Evolutionary conservation across 192 early-diverging fungal genomes (phyloP).

Genomic region (Coemansia sp.): DNA sequence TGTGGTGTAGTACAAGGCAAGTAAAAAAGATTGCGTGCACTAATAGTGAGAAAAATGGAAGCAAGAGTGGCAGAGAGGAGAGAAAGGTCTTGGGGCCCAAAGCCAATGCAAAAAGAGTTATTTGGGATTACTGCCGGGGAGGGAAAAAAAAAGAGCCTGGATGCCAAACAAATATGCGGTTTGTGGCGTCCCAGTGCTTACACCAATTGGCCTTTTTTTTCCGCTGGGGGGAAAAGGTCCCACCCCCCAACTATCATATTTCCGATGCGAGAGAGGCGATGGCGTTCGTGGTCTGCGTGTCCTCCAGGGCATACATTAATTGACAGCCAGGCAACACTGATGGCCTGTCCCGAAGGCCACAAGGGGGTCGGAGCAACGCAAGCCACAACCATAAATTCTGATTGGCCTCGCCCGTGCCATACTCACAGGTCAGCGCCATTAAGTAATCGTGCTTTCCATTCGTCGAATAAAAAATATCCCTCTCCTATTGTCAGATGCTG

Average conservation of each 20-base stretch:
- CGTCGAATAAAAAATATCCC: background rate
- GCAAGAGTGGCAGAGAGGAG: background rate
- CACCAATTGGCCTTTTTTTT: background rate
- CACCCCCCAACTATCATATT: background rate
- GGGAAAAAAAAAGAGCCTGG: conserved; percentile 1
- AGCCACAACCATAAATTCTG: conserved; percentile 13
- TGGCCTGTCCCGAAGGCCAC: background rate
- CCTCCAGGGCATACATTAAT: background rate
- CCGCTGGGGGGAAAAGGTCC: background rate
- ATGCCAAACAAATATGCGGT: background rate
- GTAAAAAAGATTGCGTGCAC: conserved; percentile 1
- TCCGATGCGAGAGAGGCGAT: background rate
- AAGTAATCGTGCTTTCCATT: background rate
- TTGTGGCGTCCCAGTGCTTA: background rate
- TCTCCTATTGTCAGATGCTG: conserved; percentile 2
- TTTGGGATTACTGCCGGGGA: background rate
- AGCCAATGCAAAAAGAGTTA: background rate
- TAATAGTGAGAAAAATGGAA: background rate
- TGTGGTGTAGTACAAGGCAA: background rate
- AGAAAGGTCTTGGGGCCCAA: background rate
- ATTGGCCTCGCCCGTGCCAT: conserved; percentile 6
- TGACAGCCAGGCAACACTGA: background rate
- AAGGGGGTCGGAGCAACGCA: background rate
- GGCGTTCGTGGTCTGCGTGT: background rate
- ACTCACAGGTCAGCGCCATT: background rate